Base-by-base conservation (phyloP, 140 eudicot genomes). In the Flaveria floridana region DNA sequence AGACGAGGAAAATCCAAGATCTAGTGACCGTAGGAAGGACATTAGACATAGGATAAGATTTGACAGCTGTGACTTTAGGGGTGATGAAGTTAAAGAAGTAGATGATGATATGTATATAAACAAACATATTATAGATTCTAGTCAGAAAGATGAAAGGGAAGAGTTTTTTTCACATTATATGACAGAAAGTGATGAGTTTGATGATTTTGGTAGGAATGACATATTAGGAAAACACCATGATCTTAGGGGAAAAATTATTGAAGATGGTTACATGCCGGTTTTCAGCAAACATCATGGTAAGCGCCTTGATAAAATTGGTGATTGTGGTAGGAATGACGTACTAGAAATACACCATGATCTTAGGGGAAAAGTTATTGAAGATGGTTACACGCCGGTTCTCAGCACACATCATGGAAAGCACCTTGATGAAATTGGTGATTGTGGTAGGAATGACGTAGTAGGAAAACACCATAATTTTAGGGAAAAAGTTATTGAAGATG, bases 41-140 rank as follows among this genome's bases (percentile, higher is more conserved):
- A 30, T 82, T 66, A 68, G 78, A 61, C 64, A 55, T 59, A 77
- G 80, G 80, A 4, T 72, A 28, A 64, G 70, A 11, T 63, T 37
- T 37, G 68, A 56, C 41, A 20, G 52, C 16, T 46, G 44, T 52
- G 79, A 71, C 13, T 61, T 16, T 57, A 61, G 34, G 57, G 74
- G 48, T 30, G 75, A 65, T 12, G 74, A 76, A 75, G 65, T 52
- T 63, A 34, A 58, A 75, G 30, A 66, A 65, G 77, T 72, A 26
- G 88, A 81, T 56, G 68, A 79, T 68, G 26, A 25, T 16, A 12
- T 48, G 62, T 47, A 48, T 62, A 59, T 20, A 13, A 44, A 69
- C 53, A 79, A 72, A 53, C 42, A 81, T 75, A 63, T 26, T 50
- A 57, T 70, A n/a, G 44, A 18, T 42, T 55, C 30, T 66, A 58